phyloP scores from a whole-genome alignment of 495 filamentous ascomycete species.

The Penicillium malachiteum region DNA sequence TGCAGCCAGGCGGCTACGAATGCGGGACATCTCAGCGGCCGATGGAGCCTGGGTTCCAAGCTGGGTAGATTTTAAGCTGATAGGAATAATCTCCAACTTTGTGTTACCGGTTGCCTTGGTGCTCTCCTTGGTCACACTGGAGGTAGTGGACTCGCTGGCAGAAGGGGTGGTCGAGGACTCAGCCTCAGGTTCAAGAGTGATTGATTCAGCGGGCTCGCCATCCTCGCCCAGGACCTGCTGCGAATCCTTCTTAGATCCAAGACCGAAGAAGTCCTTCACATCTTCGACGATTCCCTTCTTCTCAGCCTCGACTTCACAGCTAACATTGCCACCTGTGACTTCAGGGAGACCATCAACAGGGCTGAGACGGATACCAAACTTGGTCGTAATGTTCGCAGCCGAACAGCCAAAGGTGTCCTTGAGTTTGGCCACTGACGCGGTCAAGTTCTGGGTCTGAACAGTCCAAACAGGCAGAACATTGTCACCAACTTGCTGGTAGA shows the following conservation, averaged over 20 bases:
- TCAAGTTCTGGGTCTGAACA: slow-evolving; percentile 79
- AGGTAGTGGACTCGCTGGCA: slow-evolving; percentile 42
- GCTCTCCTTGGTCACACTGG: slow-evolving; percentile 47
- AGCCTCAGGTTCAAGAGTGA: slow-evolving; percentile 50
- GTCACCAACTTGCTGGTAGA: slow-evolving; percentile 66
- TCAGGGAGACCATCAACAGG: slow-evolving; percentile 79
- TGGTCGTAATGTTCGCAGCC: slow-evolving; percentile 72
- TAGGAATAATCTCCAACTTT: slow-evolving; percentile 65
- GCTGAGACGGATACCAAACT: slow-evolving; percentile 70
- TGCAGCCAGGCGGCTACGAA: slow-evolving; percentile 70
- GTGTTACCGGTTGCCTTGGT: slow-evolving; percentile 55
- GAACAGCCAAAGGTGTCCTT: slow-evolving; percentile 74
- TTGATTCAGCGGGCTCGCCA: slow-evolving; percentile 44
- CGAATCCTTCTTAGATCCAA: slow-evolving; percentile 80
- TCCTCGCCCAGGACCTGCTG: slow-evolving; percentile 75
- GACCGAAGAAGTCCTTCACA: slow-evolving; percentile 92
- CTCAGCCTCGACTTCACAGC: slow-evolving; percentile 75
- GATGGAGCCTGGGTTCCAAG: slow-evolving; percentile 59
- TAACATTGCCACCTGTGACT: slow-evolving; percentile 69
- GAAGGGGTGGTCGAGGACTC: slow-evolving; percentile 47
- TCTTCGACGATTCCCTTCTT: slow-evolving; percentile 84
- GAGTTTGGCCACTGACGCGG: slow-evolving; percentile 71
- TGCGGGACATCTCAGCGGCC: slow-evolving; percentile 58
- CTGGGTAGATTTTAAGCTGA: slow-evolving; percentile 61
- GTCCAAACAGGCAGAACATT: slow-evolving; percentile 51